Conservation (phyloP, 208 protist genomes). For the Leishmania aethiopica region DNA sequence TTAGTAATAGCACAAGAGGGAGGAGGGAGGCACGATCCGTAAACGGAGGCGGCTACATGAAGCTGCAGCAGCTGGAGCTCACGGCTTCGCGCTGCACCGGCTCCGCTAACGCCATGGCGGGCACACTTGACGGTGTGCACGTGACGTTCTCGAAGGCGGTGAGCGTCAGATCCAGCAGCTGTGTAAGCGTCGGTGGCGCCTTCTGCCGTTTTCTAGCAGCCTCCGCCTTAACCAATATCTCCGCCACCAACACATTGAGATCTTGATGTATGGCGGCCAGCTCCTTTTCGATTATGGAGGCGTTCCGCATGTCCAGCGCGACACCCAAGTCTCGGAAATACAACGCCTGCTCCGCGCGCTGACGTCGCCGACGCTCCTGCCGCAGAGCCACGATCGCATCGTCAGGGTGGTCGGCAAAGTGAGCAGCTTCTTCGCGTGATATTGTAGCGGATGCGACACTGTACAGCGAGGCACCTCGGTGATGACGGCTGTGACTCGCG, state of each 20-base stretch:
- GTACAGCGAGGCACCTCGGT: background rate
- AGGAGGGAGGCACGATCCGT: background rate
- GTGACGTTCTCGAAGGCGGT: constrained; percentile 52
- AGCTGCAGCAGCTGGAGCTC: constrained; percentile 35
- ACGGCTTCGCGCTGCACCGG: constrained; percentile 32
- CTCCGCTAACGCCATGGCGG: constrained; percentile 51
- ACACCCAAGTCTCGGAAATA: constrained; percentile 46
- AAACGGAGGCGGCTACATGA: constrained; percentile 33
- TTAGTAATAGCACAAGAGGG: background rate
- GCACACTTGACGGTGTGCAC: constrained; percentile 37
- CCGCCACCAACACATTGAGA: constrained; percentile 66
- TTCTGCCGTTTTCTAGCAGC: constrained; percentile 29
- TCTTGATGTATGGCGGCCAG: constrained; percentile 61
- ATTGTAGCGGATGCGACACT: background rate
- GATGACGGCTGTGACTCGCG: background rate
- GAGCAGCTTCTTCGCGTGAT: constrained; percentile 19
- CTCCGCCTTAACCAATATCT: constrained; percentile 61
- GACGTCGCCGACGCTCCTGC: constrained; percentile 52
- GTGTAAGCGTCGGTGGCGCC: constrained; percentile 43
- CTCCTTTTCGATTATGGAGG: constrained; percentile 47
- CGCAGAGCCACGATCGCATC: constrained; percentile 38
- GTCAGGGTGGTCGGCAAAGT: constrained; percentile 17
- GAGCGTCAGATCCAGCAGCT: constrained; percentile 72
- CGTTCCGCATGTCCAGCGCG: constrained; percentile 49
- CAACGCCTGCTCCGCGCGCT: constrained; percentile 60